Percentiles rank a stretch among this genome's conserved stretches.
Conservation (phyloP, 139 green algal genomes). For the Haematococcus lacustris region DNA sequence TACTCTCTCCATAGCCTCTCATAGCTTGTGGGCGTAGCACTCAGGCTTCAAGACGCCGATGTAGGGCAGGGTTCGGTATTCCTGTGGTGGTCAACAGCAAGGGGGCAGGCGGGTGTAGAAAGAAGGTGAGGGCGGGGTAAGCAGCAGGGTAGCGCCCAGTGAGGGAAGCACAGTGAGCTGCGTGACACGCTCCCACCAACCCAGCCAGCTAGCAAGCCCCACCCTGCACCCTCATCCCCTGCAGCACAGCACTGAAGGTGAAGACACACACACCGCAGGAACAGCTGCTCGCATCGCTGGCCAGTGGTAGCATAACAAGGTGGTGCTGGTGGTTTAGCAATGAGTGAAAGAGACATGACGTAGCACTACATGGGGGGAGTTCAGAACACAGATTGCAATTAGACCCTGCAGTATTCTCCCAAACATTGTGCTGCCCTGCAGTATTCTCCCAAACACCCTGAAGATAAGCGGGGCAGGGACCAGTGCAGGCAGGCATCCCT, state of each 20-base stretch:
- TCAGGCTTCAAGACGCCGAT: slow-evolving; percentile 11
- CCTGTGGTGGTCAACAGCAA: not conserved
- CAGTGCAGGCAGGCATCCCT: not conserved
- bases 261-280: too few relatives aligned
- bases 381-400: not conserved
- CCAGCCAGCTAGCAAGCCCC: not conserved
- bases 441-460: not conserved
- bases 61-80: slow-evolving; percentile 3
- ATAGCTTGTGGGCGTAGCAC: slow-evolving; percentile 6
- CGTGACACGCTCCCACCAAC: not conserved
- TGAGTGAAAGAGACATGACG: not conserved
- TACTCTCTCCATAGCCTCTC: too few relatives aligned
- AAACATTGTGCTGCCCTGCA: too few relatives aligned
- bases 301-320: not conserved
- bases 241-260: too few relatives aligned
- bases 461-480: not conserved
- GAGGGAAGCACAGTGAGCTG: not conserved
- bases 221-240: not conserved
- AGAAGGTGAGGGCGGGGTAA: not conserved
- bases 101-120: not conserved
- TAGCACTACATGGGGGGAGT: not conserved
- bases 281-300: too few relatives aligned
- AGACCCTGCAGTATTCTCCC: not conserved
- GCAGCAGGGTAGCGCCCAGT: not conserved
- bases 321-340: not conserved